phyloP scores from a whole-genome alignment of 2,329 filamentous ascomycete genomes.

The Fusarium sp. region DNA sequence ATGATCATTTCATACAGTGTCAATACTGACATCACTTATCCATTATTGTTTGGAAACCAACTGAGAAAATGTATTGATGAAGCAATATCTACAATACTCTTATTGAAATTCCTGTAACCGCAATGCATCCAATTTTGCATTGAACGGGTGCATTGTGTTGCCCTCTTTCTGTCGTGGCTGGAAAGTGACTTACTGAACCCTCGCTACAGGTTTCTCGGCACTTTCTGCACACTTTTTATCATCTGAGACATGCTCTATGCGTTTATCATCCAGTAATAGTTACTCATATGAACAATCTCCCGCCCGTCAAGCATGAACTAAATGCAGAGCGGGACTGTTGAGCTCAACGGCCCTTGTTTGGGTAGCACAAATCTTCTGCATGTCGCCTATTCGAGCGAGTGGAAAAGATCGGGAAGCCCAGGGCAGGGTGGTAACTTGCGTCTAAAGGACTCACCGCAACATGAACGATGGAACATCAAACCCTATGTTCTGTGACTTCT shows the following conservation, averaged over 20 bases:
- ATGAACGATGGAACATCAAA: not conserved
- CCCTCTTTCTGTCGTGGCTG: slow-evolving; percentile 7
- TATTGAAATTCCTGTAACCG: slow-evolving; percentile 25
- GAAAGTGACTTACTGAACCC: slow-evolving; percentile 14
- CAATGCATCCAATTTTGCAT: not conserved
- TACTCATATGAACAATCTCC: not conserved
- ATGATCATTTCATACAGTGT: not conserved
- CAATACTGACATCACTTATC: not conserved
- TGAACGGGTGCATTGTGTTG: not conserved
- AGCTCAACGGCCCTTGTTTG: not conserved
- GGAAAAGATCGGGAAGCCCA: not conserved
- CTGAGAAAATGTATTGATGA: slow-evolving; percentile 15
- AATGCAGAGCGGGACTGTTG: not conserved
- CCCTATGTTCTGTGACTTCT: slow-evolving; percentile 4
- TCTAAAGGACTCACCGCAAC: slow-evolving; percentile 2
- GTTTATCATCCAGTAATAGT: not conserved
- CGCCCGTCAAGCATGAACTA: not conserved
- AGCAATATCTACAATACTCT: slow-evolving; percentile 7
- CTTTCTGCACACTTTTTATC: not conserved
- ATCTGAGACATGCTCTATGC: not conserved
- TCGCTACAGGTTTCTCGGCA: not conserved
- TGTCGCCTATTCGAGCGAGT: slow-evolving; percentile 8
- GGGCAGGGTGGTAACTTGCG: not conserved
- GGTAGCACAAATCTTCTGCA: slow-evolving; percentile 6
- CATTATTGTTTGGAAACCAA: not conserved